These are phyloP conservation scores for Epichloe sylvatica DNA, from an alignment of 2,329 filamentous ascomycete genomes.

Conservation along the genomic window DNA sequence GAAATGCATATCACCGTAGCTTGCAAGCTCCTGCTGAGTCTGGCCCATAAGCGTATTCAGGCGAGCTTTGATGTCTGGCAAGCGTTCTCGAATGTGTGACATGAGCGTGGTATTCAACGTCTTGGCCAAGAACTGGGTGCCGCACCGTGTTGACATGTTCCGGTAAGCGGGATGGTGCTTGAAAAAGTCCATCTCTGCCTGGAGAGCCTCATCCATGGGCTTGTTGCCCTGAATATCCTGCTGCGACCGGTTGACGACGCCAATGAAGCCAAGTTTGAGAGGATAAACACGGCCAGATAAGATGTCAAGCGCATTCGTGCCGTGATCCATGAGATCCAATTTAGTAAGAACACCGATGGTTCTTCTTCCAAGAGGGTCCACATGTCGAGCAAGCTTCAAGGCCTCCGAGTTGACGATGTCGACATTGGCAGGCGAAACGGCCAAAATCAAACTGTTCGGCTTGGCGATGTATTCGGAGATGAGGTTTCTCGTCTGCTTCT, in stretches of 20 bases:
- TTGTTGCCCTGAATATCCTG: constrained; percentile 96
- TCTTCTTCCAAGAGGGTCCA: constrained; percentile 83
- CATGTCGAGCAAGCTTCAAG: constrained; percentile 89
- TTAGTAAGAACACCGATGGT: constrained; percentile 97
- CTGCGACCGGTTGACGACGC: constrained; percentile 93
- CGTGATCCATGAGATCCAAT: constrained; percentile 96
- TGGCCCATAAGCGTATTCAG: constrained; percentile 99
- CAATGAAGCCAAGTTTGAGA: constrained; percentile 92
- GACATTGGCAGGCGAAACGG: constrained; percentile 93
- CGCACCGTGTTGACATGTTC: constrained; percentile 87
- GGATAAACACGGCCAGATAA: constrained; percentile 95
- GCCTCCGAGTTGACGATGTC: constrained; percentile 98
- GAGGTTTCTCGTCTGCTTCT: constrained; percentile 92
- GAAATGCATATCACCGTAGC: constrained; percentile 95
- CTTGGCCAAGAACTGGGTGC: constrained; percentile 87
- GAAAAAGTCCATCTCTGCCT: constrained; percentile 89
- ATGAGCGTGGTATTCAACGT: constrained; percentile 91
- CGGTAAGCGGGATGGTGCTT: constrained; percentile 92
- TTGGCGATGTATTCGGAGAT: constrained; percentile 98
- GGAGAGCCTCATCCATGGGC: constrained; percentile 80
- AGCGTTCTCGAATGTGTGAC: constrained; percentile 84
- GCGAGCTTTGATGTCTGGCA: constrained; percentile 95
- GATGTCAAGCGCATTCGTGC: constrained; percentile 94
- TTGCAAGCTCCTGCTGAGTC: constrained; percentile 93
- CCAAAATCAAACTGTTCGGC: constrained; percentile 94